A percentile compares a stretch with the other conserved stretches of the same genome.
These are phyloP conservation scores for Rhytidiadelphus loreus DNA, from an alignment of 225 moss, liverwort and hornwort species.

Conservation along the genomic window DNA sequence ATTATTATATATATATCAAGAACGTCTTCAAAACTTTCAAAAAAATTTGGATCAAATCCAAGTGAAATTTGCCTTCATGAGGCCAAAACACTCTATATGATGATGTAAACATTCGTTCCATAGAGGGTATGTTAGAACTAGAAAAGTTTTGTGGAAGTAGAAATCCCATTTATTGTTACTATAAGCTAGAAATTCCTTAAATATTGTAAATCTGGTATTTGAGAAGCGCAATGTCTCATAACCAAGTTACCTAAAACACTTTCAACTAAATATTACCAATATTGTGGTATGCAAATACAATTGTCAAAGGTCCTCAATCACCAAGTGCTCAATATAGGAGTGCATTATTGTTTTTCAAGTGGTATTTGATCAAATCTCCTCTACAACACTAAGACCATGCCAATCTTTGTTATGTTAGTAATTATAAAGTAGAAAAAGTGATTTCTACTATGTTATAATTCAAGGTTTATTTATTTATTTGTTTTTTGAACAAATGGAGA, in stretches of 20 bases:
- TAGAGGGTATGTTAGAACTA: neutral
- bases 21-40: neutral
- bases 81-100: accelerated
- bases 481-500: too few relatives aligned
- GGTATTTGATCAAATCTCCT: too few relatives aligned
- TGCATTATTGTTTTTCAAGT: too few relatives aligned
- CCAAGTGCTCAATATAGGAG: too few relatives aligned
- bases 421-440: too few relatives aligned
- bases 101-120: neutral
- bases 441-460: too few relatives aligned
- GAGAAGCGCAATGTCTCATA: neutral
- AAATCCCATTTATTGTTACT: neutral
- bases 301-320: too few relatives aligned
- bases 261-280: neutral
- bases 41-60: neutral
- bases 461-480: too few relatives aligned
- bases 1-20: neutral
- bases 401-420: too few relatives aligned
- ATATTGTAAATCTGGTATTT: too few relatives aligned
- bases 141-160: neutral
- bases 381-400: too few relatives aligned
- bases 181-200: too few relatives aligned
- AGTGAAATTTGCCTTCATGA: neutral
- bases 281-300: neutral
- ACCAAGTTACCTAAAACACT: neutral